Conservation (phyloP, 768 basidiomycete species). For the Rubroboletus pulcherrimus region DNA sequence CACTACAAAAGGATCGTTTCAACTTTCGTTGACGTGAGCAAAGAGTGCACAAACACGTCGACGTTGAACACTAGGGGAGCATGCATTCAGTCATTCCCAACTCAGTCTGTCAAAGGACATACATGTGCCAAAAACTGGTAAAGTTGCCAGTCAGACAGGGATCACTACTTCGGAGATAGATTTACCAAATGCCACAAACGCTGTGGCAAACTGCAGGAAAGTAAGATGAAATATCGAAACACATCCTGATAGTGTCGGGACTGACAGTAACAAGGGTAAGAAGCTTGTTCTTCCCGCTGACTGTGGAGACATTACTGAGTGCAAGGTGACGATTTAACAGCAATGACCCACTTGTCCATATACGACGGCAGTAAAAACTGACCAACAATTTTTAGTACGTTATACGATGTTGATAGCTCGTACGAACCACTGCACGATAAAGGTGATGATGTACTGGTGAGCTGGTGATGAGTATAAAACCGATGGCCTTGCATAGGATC, state of each 20-base stretch:
- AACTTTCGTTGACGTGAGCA: neutral
- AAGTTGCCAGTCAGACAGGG: neutral
- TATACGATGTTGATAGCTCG: no score
- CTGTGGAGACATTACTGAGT: neutral
- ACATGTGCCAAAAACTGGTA: slow-evolving; percentile 8
- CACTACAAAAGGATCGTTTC: neutral
- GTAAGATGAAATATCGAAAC: neutral
- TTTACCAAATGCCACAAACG: neutral
- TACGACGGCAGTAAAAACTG: slow-evolving; percentile 16
- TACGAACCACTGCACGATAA: slow-evolving; percentile 8
- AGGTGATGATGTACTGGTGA: neutral
- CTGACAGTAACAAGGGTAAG: slow-evolving; percentile 11
- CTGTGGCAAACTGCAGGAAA: neutral
- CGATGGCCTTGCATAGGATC: neutral
- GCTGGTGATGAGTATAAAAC: neutral
- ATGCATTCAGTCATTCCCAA: neutral
- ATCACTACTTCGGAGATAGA: neutral
- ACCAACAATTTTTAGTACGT: neutral
- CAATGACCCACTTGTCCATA: slow-evolving; percentile 13
- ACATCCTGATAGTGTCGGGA: neutral
- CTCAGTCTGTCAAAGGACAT: neutral
- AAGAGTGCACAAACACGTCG: neutral
- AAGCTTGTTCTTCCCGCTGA: slow-evolving; percentile 14
- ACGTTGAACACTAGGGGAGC: neutral
- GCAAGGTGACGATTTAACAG: neutral